Base-by-base conservation (phyloP, 305 asterid species). In the Fraxinus dipetala region DNA sequence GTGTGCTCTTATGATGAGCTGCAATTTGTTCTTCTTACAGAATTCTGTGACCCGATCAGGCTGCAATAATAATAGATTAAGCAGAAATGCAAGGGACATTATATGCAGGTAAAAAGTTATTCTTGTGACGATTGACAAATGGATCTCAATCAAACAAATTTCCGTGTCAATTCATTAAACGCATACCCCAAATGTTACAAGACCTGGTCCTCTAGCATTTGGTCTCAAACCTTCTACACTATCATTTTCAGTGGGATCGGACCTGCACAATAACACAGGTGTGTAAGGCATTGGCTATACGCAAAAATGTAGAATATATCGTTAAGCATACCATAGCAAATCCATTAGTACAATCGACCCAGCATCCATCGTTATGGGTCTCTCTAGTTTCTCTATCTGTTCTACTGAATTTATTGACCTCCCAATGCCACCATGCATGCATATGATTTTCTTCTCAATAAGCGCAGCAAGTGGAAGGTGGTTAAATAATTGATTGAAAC, bases 361-460 rank as follows among this genome's bases (percentile, higher is more conserved):
- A 80, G 98, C 98, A 88, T 96, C 99, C 99, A 96, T 96, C 28
- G 99, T 92, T 81, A 96, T 96, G 82, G 99, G 99, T 88, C 99
- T 91, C 91, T 95, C 98, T 45, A 96, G 89, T 89, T 96, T 96
- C 92, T 96, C 99, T 75, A 96, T 95, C 88, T 96, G 99, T 87
- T 96, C 98, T 14, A 96, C 97, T 80, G 92, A 86, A 89, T 93
- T 90, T 67, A 96, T 96, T 67, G 99, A 96, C 90, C 98, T 91
- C 87, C 99, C 99, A 83, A 96, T 96, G 77, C 99, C 99, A 79
- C 99, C 99, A 77, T 96, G 99, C 99, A 96, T 96, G 90, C 99
- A 96, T 84, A 96, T 92, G 81, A 96, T 96, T 85, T 96, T 96
- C 90, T 95, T 94, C 92, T 96, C 99, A 82, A 96, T 92, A 88